Evolutionary conservation across 2,329 filamentous ascomycete species (phyloP).

Genomic region (Fusarium sp.): DNA sequence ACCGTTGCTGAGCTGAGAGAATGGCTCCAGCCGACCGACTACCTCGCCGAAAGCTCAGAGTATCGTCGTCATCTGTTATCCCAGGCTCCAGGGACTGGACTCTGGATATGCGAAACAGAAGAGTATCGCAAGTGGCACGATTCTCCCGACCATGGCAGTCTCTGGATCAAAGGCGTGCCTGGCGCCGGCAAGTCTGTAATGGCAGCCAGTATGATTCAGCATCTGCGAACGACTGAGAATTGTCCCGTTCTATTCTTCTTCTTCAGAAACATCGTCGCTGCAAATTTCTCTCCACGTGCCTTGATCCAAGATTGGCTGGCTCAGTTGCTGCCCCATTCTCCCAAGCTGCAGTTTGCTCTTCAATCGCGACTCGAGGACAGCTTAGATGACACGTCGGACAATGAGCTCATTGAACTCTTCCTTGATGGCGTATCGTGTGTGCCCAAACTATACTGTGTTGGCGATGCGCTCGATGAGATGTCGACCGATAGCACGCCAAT

Average conservation of each 20-base stretch:
- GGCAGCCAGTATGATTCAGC: constrained; percentile 36
- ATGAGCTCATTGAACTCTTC: constrained; percentile 34
- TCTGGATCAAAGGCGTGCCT: constrained; percentile 42
- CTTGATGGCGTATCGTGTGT: constrained; percentile 23
- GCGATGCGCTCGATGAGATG: constrained; percentile 39
- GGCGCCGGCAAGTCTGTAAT: constrained; percentile 41
- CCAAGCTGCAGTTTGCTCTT: constrained; percentile 33
- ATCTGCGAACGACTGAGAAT: constrained; percentile 25
- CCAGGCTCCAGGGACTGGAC: constrained; percentile 39
- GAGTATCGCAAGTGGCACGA: constrained; percentile 38
- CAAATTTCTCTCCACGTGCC: constrained; percentile 35
- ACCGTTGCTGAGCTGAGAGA: constrained; percentile 26
- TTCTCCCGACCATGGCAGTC: constrained; percentile 34
- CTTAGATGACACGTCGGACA: constrained; percentile 30
- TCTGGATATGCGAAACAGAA: constrained; percentile 40
- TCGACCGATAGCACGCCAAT: constrained; percentile 25
- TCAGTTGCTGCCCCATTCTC: constrained; percentile 30
- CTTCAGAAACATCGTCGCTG: constrained; percentile 37
- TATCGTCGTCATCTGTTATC: constrained; percentile 39
- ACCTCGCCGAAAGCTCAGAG: constrained; percentile 40
- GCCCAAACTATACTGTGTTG: constrained; percentile 35
- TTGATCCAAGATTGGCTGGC: constrained; percentile 39
- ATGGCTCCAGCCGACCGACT: constrained; percentile 44
- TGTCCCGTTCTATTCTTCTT: constrained; percentile 38
- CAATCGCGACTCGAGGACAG: constrained; percentile 15